Percentiles rank a stretch among this genome's conserved stretches.
phyloP scores from a whole-genome alignment of 2,329 filamentous ascomycete species.

The Penicillium sp. region DNA sequence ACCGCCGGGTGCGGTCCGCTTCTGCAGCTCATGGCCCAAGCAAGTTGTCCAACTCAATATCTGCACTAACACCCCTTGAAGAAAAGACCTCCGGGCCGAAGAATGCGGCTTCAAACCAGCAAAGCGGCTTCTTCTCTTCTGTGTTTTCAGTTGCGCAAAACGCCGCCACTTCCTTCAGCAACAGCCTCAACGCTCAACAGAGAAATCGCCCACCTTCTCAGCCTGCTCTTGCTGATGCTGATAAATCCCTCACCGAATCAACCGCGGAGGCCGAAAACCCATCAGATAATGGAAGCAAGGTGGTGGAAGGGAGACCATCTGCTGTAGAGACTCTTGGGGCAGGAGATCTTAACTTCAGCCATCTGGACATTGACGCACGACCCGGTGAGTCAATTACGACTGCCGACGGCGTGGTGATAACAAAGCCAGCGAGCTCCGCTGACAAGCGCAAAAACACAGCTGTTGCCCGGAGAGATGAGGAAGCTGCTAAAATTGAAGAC shows the following conservation, averaged over 20 bases:
- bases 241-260: slow-evolving; percentile 24
- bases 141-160: slow-evolving; percentile 92
- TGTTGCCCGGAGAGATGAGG: slow-evolving; percentile 46
- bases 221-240: slow-evolving; percentile 28
- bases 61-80: slow-evolving; percentile 73
- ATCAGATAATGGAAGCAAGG: slow-evolving; percentile 21
- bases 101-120: slow-evolving; percentile 52
- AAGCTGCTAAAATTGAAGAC: slow-evolving; percentile 57
- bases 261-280: slow-evolving; percentile 24
- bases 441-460: slow-evolving; percentile 37
- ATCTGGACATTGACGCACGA: slow-evolving; percentile 66
- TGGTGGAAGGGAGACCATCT: slow-evolving; percentile 60
- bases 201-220: slow-evolving; percentile 39
- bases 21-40: slow-evolving; percentile 64
- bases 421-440: slow-evolving; percentile 30
- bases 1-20: slow-evolving; percentile 61
- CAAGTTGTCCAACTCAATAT: slow-evolving; percentile 77
- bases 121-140: slow-evolving; percentile 81
- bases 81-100: slow-evolving; percentile 52
- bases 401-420: slow-evolving; percentile 37
- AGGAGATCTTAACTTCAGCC: slow-evolving; percentile 84
- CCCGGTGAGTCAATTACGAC: slow-evolving; percentile 35
- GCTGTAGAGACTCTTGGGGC: slow-evolving; percentile 86
- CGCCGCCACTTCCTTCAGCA: slow-evolving; percentile 78
- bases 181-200: slow-evolving; percentile 53